Conservation (phyloP, 768 basidiomycete species). For the Naematelia encephala region DNA sequence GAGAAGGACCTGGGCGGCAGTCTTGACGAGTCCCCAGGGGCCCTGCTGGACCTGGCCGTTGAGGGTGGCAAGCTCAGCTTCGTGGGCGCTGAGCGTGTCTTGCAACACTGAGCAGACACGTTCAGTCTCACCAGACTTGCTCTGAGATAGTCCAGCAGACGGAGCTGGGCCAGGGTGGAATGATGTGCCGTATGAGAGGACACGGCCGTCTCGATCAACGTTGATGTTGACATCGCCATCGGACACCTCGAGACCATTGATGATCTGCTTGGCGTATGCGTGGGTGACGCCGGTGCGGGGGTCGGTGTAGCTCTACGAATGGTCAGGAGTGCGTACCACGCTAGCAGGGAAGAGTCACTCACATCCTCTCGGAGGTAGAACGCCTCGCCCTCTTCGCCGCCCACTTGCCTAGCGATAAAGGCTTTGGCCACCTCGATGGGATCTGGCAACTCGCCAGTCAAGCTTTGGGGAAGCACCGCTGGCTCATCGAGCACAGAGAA, state of each 20-base stretch:
- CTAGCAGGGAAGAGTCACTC: constrained; percentile 21
- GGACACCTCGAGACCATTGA: constrained; percentile 80
- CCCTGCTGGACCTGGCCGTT: constrained; percentile 35
- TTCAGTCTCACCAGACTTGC: constrained; percentile 20
- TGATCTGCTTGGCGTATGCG: constrained; percentile 77
- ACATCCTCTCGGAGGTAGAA: constrained; percentile 51
- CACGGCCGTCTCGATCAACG: constrained; percentile 68
- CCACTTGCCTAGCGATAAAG: constrained; percentile 28
- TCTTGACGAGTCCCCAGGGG: constrained; percentile 34
- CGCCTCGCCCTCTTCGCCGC: constrained; percentile 27
- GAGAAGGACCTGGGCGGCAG: constrained; percentile 22
- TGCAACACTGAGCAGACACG: constrained; percentile 30
- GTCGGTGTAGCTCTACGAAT: constrained; percentile 66
- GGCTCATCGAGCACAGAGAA: constrained; percentile 45
- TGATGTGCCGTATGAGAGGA: constrained; percentile 84
- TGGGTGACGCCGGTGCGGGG: constrained; percentile 79
- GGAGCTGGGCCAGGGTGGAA: constrained; percentile 71
- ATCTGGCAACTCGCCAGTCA: constrained; percentile 19
- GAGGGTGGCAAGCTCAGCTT: constrained; percentile 20
- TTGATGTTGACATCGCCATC: constrained; percentile 94
- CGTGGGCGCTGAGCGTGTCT: constrained; percentile 20
- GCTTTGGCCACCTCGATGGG: constrained; percentile 28
- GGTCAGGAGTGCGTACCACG: background rate
- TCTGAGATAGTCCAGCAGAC: constrained; percentile 34
- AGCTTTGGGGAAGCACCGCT: constrained; percentile 5